Evolutionary conservation across 441 rosid genomes (phyloP), one percentile per base, ranked within the genome.

Genomic region (Dalechampia spathulata): DNA sequence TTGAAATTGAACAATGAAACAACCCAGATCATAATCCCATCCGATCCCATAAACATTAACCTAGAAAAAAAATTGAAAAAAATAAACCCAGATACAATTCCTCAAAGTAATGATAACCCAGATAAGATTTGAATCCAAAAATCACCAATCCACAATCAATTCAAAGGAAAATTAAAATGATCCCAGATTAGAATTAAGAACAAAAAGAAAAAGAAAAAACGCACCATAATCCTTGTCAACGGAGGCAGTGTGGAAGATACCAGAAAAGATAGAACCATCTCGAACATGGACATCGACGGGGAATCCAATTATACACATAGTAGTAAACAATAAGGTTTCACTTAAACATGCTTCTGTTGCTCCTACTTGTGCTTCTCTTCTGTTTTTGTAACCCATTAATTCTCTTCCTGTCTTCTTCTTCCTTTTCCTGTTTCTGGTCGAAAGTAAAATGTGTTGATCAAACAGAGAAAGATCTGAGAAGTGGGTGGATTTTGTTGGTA

Each of bases 251-350:
- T 81, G 77, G 70, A 85, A 83, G 52, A 72, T 68, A 21, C 97
- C 97, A 39, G 91, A 84, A 38, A 71, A 85, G 26, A 83, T 77
- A 34, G 97, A 85, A 37, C 93, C 95, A 60, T 90, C 91, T 64
- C 65, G 81, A 61, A 87, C 68, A 57, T 85, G 80, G 40, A 85
- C 96, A 38, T 90, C 91, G 65, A 81, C 97, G 3, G 83, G 87
- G 55, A 77, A 69, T 39, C 86, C 97, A 68, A 87, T 69, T 44
- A 90, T 75, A 69, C 79, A 70, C 80, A 83, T 71, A 36, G 87
- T 85, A 3, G 87, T 86, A 57, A 75, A 63, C 68, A 90, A 71
- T 68, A 83, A 55, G 62, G 87, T 63, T 22, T 86, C 93, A 61
- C 72, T 75, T 51, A 76, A 57, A 21, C 71, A 68, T 50, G 75